Base-by-base conservation (phyloP, 768 basidiomycete species). In the Lactarius psammicola region DNA sequence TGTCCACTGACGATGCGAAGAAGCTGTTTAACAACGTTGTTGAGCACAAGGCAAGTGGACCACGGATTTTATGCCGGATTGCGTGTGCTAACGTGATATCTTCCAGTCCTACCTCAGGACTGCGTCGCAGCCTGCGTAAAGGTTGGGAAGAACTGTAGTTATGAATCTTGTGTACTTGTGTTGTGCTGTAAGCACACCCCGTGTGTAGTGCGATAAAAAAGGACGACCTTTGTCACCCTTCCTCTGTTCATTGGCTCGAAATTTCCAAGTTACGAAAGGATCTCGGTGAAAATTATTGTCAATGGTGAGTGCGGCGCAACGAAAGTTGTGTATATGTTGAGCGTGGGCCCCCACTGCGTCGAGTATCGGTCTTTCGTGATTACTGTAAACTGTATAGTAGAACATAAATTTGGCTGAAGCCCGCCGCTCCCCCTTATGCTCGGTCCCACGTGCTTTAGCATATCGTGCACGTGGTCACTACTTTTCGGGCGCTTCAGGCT, bases 1-100 rank as follows among this genome's bases (percentile, higher is more conserved):
- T 98, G 58, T 81, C 80, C 67, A 88, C 88, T 74, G 93, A 97
- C 30, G 91, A 98, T 77, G 95, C 94, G 30, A 90, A 92, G 81
- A 86, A 86, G 67, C 79, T 97, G 66, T 98, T 98, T 89, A 93
- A 94, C 34, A 80, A 89, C 31, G 83, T 86, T 78, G 87, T 84
- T 26, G 82, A 85, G 62, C 91, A 94, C 80, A 87, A 89, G 81
- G 94, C 93, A 72, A 71, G 75, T 78, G 64, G 58, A 42, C 42
- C 44, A 30, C 53, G 26, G 59, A 56, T 67, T 56, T 20, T 4
- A 55, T 56, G 49, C 30, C 33, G 2, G 23, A 30, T 18, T 20
- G 40, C 28, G 20, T 49, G 44, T 42, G n/a, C 38, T 68, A 33
- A 64, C 26, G 28, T 26, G 26, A 33, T 15, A 59, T 62, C 10